Percentiles rank a stretch among this genome's conserved stretches.
phyloP scores from a whole-genome alignment of 192 early-diverging fungal species.

The Coemansia aciculifera region DNA sequence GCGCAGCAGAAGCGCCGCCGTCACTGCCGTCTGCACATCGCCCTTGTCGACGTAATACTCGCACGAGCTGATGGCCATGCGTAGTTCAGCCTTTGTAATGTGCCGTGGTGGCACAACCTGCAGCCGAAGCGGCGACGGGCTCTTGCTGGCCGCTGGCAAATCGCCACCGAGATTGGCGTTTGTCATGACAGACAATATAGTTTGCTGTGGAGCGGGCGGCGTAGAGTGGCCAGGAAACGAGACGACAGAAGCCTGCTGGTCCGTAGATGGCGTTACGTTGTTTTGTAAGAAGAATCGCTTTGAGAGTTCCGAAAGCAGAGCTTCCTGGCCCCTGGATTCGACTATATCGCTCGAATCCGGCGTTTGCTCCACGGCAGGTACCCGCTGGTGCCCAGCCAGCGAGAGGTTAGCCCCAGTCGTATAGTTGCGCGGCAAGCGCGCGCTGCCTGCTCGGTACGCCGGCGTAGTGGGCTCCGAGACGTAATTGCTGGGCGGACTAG shows the following conservation, averaged over 20 bases:
- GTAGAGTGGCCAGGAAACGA: not conserved
- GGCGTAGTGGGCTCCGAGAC: conserved; percentile 42
- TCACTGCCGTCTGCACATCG: conserved; percentile 54
- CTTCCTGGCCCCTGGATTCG: not conserved
- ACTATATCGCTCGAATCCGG: not conserved
- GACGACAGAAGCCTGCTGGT: not conserved
- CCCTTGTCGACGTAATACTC: conserved; percentile 50
- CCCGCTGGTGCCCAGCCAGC: not conserved
- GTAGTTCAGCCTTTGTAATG: conserved; percentile 42
- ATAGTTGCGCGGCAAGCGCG: conserved; percentile 1
- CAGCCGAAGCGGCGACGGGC: conserved; percentile 5
- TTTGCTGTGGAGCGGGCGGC: not conserved
- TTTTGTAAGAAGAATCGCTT: not conserved
- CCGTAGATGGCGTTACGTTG: not conserved
- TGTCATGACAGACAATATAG: not conserved
- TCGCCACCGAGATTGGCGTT: not conserved
- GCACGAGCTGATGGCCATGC: conserved; percentile 39
- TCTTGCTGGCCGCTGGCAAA: not conserved
- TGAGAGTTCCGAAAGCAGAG: not conserved
- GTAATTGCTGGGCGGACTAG: conserved; percentile 16
- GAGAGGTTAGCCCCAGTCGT: conserved; percentile 1
- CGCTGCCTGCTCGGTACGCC: not conserved
- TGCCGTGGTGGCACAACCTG: conserved; percentile 16
- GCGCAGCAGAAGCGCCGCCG: conserved; percentile 51
- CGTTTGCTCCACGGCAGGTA: not conserved